phyloP scores from a whole-genome alignment of 2,329 filamentous ascomycete species.

The Helotiales sp. region DNA sequence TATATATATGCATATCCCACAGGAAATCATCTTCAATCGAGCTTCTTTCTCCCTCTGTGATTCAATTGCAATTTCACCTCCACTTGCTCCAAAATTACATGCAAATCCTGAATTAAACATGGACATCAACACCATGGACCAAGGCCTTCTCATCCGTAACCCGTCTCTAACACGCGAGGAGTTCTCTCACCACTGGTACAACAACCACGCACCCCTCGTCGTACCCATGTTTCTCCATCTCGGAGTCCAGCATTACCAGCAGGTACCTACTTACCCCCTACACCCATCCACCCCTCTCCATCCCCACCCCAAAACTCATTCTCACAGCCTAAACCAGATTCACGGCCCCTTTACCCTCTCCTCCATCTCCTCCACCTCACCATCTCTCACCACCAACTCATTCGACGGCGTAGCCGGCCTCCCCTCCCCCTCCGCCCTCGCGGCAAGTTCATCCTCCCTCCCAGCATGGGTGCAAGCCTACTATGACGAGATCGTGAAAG shows the following conservation, averaged over 20 bases:
- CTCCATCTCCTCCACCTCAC: background rate
- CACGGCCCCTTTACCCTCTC: slow-evolving; percentile 19
- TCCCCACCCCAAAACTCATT: background rate
- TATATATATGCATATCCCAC: no score
- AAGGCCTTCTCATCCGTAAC: slow-evolving; percentile 37
- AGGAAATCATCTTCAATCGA: no score
- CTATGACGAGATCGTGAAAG: slow-evolving; percentile 32
- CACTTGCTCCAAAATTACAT: no score
- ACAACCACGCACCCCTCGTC: slow-evolving; percentile 33
- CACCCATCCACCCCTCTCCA: background rate
- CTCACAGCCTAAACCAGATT: slow-evolving; percentile 4
- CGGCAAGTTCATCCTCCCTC: background rate
- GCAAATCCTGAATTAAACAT: background rate
- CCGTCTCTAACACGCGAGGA: slow-evolving; percentile 31
- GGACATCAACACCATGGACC: slow-evolving; percentile 25
- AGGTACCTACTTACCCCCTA: slow-evolving; percentile 19
- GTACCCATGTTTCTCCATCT: slow-evolving; percentile 35
- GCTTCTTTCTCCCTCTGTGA: no score
- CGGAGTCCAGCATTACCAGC: slow-evolving; percentile 32
- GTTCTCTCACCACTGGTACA: slow-evolving; percentile 37
- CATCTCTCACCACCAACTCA: background rate
- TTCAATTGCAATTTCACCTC: no score
- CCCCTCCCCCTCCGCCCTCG: background rate
- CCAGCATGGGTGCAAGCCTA: slow-evolving; percentile 35
- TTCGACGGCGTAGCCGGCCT: slow-evolving; percentile 28